Conservation (phyloP, 2,329 filamentous ascomycete genomes). For the Nigrospora sphaerica region DNA sequence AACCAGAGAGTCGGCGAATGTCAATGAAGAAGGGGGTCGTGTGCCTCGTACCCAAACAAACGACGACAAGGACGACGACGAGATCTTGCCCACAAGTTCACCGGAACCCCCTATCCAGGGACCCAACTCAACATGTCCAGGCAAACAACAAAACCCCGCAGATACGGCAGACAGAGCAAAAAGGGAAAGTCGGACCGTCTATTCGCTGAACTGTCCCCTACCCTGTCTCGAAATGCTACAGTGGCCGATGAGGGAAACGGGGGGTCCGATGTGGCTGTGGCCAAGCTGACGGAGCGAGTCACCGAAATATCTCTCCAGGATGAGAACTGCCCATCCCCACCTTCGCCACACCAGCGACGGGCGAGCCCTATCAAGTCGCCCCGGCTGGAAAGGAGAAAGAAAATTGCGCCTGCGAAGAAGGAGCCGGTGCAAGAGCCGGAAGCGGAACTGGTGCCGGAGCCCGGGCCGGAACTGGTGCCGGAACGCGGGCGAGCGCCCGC, state of each 20-base stretch:
- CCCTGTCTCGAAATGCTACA: constrained; percentile 29
- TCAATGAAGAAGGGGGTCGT: too few relatives aligned
- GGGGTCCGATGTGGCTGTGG: constrained; percentile 16
- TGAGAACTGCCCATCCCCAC: constrained; percentile 10
- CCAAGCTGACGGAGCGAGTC: constrained; percentile 24
- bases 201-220: constrained; percentile 45
- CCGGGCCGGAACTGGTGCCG: background rate
- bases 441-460: constrained; percentile 3
- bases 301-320: constrained; percentile 16
- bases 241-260: constrained; percentile 6
- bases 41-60: too few relatives aligned
- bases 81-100: too few relatives aligned
- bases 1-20: too few relatives aligned
- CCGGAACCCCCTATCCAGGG: too few relatives aligned
- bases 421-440: background rate
- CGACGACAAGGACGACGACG: too few relatives aligned
- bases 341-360: constrained; percentile 1
- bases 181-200: constrained; percentile 39
- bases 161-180: constrained; percentile 44
- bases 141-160: constrained; percentile 29
- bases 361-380: constrained; percentile 1
- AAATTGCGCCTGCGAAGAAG: background rate
- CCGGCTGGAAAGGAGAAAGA: constrained; percentile 4
- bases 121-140: constrained; percentile 33
- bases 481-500: constrained; percentile 6